Evolutionary conservation across 2,329 filamentous ascomycete genomes (phyloP).

Genomic region (Berkeleyomyces basicola): DNA sequence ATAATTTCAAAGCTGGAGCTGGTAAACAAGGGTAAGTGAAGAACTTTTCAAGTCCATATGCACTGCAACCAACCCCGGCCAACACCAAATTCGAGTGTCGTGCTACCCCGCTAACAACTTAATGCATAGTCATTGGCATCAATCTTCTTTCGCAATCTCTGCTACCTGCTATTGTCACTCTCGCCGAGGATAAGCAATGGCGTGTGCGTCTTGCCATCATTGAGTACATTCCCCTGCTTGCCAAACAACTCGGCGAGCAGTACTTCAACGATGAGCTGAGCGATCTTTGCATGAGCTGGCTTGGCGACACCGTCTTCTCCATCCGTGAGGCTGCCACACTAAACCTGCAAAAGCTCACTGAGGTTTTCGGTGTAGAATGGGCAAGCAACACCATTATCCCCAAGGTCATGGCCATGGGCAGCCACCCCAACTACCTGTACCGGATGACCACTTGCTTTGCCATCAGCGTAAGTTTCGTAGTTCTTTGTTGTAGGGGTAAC

Average conservation of each 20-base stretch:
- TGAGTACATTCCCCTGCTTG: conserved; percentile 93
- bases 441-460: conserved; percentile 99
- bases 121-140: conserved; percentile 70
- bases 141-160: conserved; percentile 92
- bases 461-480: conserved; percentile 60
- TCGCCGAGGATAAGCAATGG: conserved; percentile 99
- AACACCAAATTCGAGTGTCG: background rate
- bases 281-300: conserved; percentile 92
- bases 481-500: background rate
- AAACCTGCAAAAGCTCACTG: conserved; percentile 95
- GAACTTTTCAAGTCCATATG: background rate
- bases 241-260: conserved; percentile 85
- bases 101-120: background rate
- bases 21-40: conserved; percentile 66
- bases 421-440: conserved; percentile 97
- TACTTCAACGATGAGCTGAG: conserved; percentile 98
- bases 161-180: conserved; percentile 88
- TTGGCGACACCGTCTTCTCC: conserved; percentile 96
- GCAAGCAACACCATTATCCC: conserved; percentile 93
- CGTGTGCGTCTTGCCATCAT: conserved; percentile 94
- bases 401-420: conserved; percentile 96
- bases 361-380: conserved; percentile 97
- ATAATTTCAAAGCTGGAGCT: conserved; percentile 99
- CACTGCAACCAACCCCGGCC: background rate
- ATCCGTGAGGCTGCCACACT: conserved; percentile 94